Percentiles rank a stretch among this genome's conserved stretches.
These are phyloP conservation scores for Sedum album DNA, from an alignment of 164 flowering plant genomes.

Conservation along the genomic window DNA sequence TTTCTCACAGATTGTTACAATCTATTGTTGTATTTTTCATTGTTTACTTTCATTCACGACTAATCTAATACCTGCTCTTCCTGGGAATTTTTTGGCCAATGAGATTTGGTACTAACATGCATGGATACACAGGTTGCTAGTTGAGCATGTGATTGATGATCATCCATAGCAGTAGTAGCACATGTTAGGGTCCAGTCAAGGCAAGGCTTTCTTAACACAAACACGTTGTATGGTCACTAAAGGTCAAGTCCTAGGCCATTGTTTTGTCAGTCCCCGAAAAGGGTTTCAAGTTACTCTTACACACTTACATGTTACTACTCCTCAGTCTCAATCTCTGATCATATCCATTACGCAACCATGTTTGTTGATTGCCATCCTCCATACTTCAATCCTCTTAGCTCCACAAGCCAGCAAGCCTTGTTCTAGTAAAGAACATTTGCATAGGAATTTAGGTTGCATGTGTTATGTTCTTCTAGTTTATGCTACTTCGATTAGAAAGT, in stretches of 20 bases:
- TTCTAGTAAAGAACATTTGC: neutral
- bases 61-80: no score
- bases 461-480: neutral
- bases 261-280: neutral
- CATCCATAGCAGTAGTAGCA: neutral
- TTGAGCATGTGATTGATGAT: no score
- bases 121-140: no score
- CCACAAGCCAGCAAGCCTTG: neutral
- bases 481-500: neutral
- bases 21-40: neutral
- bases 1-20: neutral
- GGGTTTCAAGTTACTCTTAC: neutral
- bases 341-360: neutral
- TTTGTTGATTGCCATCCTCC: neutral
- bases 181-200: slow-evolving; percentile 3
- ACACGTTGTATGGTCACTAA: neutral
- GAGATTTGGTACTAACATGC: no score
- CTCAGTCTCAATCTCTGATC: neutral
- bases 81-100: no score
- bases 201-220: neutral
- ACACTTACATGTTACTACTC: neutral
- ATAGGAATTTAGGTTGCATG: neutral
- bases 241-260: slow-evolving; percentile 6
- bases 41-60: no score
- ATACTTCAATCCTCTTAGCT: neutral